Evolutionary conservation across 129 eudicot species (phyloP), one percentile per base, ranked within the genome.

Genomic region (Mikania micrantha): DNA sequence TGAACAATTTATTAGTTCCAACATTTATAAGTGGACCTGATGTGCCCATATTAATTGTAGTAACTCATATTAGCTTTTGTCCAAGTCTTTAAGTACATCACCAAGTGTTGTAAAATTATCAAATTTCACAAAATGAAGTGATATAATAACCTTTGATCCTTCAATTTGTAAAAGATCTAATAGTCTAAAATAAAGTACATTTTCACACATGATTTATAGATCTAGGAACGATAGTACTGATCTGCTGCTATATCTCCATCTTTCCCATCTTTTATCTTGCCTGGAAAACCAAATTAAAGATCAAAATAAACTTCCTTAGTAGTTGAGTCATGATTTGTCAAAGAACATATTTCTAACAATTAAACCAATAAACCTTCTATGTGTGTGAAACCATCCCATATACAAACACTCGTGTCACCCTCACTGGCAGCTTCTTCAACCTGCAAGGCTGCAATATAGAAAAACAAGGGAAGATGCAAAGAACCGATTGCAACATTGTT

Each of bases 161-260:
- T n/a, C n/a, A n/a, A n/a, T n/a, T n/a, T n/a, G n/a, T n/a, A n/a
- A n/a, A n/a, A n/a, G n/a, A n/a, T n/a, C n/a, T n/a, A n/a, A n/a
- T n/a, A n/a, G n/a, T n/a, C n/a, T n/a, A n/a, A n/a, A n/a, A n/a
- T n/a, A n/a, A n/a, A n/a, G n/a, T n/a, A n/a, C n/a, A n/a, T n/a
- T n/a, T n/a, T n/a, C n/a, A n/a, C n/a, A n/a, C n/a, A n/a, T n/a
- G n/a, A n/a, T n/a, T n/a, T n/a, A n/a, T n/a, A 35, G 21, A 86
- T 91, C 95, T 88, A 82, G 91, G 85, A 88, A 67, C 85, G 86
- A 76, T 88, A 78, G 67, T 88, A 88, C 61, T 88, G 95, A 75
- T 88, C 91, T 16, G 78, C 88, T 53, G 95, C 84, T 20, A 85
- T 53, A 77, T n/a, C n/a, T n/a, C n/a, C n/a, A n/a, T n/a, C n/a